phyloP scores from a whole-genome alignment of 192 early-diverging fungal genomes.

The Coemansia sp. region DNA sequence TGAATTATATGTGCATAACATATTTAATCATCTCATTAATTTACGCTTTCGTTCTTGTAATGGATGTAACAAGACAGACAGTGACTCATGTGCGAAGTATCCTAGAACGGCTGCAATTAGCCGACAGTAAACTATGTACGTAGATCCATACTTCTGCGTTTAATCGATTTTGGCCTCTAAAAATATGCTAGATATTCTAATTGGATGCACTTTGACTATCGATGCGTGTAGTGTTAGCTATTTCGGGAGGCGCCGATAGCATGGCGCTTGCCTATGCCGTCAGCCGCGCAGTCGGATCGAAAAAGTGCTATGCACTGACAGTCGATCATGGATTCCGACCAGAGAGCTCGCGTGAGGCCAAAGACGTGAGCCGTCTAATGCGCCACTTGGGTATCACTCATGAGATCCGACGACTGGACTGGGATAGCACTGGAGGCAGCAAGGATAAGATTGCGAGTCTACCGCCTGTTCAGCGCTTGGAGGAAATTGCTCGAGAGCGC shows the following conservation, averaged over 20 bases:
- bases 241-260: conserved; percentile 58
- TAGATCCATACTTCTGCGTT: neutral
- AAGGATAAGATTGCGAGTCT: neutral
- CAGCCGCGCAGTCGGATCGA: conserved; percentile 24
- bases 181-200: neutral
- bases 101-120: conserved; percentile 24
- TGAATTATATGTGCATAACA: neutral
- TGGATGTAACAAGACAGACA: conserved; percentile 6
- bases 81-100: conserved; percentile 24
- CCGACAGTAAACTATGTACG: conserved; percentile 32
- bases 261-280: conserved; percentile 55
- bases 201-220: neutral
- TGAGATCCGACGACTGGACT: conserved; percentile 27
- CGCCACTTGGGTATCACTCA: conserved; percentile 37
- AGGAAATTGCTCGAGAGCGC: conserved; percentile 42
- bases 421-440: neutral
- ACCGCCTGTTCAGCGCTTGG: conserved; percentile 35
- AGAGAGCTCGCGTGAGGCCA: conserved; percentile 46
- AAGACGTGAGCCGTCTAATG: conserved; percentile 32
- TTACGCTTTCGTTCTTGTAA: neutral
- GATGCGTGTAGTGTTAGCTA: conserved; percentile 33
- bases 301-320: conserved; percentile 45
- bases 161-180: no score
- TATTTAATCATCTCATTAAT: neutral
- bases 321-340: conserved; percentile 53